Percentiles rank a stretch among this genome's conserved stretches.
Evolutionary conservation across 306 rosid species (phyloP).

Genomic region (Cucurbita ficifolia): DNA sequence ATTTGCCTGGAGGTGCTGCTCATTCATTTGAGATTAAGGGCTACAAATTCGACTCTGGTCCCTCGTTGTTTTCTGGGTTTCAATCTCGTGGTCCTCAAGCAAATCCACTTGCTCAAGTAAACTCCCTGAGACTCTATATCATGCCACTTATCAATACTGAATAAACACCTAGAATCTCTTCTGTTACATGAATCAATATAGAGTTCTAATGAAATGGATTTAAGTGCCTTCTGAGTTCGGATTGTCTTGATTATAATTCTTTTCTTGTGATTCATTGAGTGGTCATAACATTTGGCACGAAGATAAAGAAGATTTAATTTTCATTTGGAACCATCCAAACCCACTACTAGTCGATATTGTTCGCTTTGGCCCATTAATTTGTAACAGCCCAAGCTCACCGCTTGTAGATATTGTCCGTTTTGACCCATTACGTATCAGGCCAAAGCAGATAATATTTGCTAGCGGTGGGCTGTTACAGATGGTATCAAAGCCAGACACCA

Average conservation of each 20-base stretch:
- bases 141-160: not conserved
- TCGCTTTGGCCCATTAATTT: too few relatives aligned
- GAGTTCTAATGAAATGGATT: not conserved
- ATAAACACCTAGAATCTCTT: not conserved
- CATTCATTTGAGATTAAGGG: conserved; percentile 68
- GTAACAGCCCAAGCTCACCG: too few relatives aligned
- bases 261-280: not conserved
- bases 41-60: conserved; percentile 77
- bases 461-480: too few relatives aligned
- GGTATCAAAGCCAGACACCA: too few relatives aligned
- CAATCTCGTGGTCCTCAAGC: conserved; percentile 90
- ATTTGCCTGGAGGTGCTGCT: conserved; percentile 80
- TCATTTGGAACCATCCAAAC: not conserved
- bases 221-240: not conserved
- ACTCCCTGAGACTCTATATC: not conserved
- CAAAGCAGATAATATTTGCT: too few relatives aligned
- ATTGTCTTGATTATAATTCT: not conserved
- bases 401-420: too few relatives aligned
- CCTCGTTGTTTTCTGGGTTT: conserved; percentile 79
- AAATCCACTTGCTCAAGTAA: conserved; percentile 76
- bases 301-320: not conserved
- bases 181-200: not conserved
- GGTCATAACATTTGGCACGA: not conserved
- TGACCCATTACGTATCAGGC: too few relatives aligned
- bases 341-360: too few relatives aligned